Evolutionary conservation across 805 yeast genomes (phyloP).

Genomic region (Sungouiella blattae): DNA sequence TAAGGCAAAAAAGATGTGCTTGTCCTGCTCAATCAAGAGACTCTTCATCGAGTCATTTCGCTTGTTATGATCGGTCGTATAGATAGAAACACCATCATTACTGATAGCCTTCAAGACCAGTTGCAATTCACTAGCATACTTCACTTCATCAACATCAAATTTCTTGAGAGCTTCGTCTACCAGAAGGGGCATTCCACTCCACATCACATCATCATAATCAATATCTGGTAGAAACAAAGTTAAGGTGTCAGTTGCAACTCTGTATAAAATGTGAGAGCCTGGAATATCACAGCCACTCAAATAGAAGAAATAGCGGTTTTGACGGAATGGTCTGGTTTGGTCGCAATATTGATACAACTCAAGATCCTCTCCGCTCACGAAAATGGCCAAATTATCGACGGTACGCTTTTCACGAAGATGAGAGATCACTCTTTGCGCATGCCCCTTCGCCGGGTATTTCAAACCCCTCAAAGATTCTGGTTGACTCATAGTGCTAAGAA

Average conservation of each 20-base stretch:
- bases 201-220: constrained; percentile 87
- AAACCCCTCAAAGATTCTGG: constrained; percentile 1
- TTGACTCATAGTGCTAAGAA: neutral
- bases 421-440: constrained; percentile 53
- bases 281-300: constrained; percentile 80
- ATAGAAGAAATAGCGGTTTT: constrained; percentile 87
- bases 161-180: constrained; percentile 58
- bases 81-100: constrained; percentile 25
- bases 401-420: constrained; percentile 28
- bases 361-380: constrained; percentile 57
- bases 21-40: constrained; percentile 41
- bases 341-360: constrained; percentile 74
- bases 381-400: constrained; percentile 36
- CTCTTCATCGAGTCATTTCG: constrained; percentile 35
- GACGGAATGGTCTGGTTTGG: constrained; percentile 74
- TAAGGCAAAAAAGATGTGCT: constrained; percentile 59
- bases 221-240: constrained; percentile 78
- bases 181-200: constrained; percentile 88
- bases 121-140: constrained; percentile 53
- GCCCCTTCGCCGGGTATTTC: constrained; percentile 83
- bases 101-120: constrained; percentile 26
- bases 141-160: constrained; percentile 81
- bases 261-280: constrained; percentile 66
- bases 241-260: constrained; percentile 50
- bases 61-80: constrained; percentile 56